Evolutionary conservation across 2,329 filamentous ascomycete genomes (phyloP).

Genomic region (Aspergillus puulaauensis): DNA sequence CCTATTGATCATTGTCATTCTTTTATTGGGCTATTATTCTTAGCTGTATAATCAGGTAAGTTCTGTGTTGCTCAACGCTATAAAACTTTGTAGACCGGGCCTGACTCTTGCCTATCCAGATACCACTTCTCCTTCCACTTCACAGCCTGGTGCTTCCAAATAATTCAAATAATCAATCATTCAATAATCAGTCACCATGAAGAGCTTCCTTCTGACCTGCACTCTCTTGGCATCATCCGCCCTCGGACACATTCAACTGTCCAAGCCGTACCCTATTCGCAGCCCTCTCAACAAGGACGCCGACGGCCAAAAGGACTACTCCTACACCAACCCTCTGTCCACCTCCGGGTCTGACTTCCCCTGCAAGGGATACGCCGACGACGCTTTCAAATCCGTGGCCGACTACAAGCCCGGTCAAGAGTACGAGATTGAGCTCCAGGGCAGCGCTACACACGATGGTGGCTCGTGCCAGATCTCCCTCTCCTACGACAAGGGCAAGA

Average conservation of each 20-base stretch:
- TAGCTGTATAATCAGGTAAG: not conserved
- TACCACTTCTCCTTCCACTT: not conserved
- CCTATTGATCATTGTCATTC: constrained; percentile 2
- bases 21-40: not conserved
- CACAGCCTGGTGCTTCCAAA: constrained; percentile 3
- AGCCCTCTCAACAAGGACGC: constrained; percentile 50
- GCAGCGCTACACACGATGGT: constrained; percentile 64
- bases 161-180: not conserved
- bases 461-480: constrained; percentile 76
- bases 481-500: constrained; percentile 68
- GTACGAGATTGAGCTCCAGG: constrained; percentile 64
- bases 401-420: constrained; percentile 62
- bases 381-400: constrained; percentile 55
- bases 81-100: not conserved
- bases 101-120: not conserved
- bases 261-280: constrained; percentile 53
- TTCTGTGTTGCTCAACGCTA: not conserved
- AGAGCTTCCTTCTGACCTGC: constrained; percentile 28
- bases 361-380: constrained; percentile 68
- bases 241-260: constrained; percentile 57
- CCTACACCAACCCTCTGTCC: constrained; percentile 67
- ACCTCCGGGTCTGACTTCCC: constrained; percentile 65
- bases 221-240: constrained; percentile 34
- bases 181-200: constrained; percentile 25
- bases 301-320: constrained; percentile 61